Evolutionary conservation across 2,329 filamentous ascomycete species (phyloP).

Genomic region (Cladophialophora carrionii): DNA sequence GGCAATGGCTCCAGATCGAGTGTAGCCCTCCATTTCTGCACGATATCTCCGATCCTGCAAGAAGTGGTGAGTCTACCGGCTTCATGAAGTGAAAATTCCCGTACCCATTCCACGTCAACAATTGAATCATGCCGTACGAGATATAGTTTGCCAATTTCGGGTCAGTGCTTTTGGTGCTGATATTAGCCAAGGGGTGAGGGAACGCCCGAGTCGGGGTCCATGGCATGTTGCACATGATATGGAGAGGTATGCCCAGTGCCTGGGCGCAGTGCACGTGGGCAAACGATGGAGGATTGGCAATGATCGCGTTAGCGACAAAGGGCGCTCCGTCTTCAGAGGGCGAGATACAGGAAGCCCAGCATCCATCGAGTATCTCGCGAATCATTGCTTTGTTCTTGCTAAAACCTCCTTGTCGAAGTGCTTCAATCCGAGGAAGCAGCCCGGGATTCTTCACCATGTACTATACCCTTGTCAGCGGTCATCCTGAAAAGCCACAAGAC

Average conservation of each 20-base stretch:
- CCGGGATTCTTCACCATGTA: constrained; percentile 56
- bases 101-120: constrained; percentile 55
- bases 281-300: constrained; percentile 59
- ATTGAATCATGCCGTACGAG: constrained; percentile 54
- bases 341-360: constrained; percentile 48
- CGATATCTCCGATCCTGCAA: constrained; percentile 50
- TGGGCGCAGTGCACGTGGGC: constrained; percentile 59
- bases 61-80: constrained; percentile 3
- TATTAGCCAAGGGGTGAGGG: constrained; percentile 56
- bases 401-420: constrained; percentile 45
- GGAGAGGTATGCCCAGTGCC: constrained; percentile 54
- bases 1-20: constrained; percentile 50
- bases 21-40: constrained; percentile 49
- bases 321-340: constrained; percentile 42
- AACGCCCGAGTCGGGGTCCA: constrained; percentile 53
- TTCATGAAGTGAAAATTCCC: constrained; percentile 35
- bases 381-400: constrained; percentile 43
- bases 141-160: constrained; percentile 48
- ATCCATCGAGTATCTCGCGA: constrained; percentile 46
- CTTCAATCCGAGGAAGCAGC: constrained; percentile 46
- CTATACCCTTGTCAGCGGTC: constrained; percentile 33
- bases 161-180: constrained; percentile 45
- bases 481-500: not conserved
- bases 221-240: constrained; percentile 60
- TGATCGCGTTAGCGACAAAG: constrained; percentile 60